Conservation (phyloP, 2,329 filamentous ascomycete genomes). For the Ophiocordyceps robertsii region DNA sequence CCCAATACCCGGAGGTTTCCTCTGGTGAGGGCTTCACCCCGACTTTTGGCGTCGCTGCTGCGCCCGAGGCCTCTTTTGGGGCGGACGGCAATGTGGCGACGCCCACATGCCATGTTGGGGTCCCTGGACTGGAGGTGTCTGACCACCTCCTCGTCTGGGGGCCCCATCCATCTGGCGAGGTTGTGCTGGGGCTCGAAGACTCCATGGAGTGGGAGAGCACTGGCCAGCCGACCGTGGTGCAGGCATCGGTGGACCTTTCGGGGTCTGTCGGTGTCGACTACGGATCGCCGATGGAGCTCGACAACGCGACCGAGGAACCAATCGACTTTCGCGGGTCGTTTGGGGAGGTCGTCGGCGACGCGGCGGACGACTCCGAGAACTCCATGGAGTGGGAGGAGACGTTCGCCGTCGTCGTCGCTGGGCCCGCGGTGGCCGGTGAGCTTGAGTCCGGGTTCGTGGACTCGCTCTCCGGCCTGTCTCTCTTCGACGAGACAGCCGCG, state of each 20-base stretch:
- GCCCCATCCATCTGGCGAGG: neutral
- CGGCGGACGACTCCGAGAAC: neutral
- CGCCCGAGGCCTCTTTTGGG: neutral
- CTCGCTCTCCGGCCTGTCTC: neutral
- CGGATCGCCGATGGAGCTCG: conserved; percentile 1
- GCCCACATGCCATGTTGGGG: neutral
- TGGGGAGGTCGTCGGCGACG: neutral
- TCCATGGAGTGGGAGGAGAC: neutral
- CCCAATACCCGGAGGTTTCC: neutral
- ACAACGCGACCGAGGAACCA: neutral
- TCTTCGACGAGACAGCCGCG: neutral
- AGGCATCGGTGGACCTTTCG: neutral
- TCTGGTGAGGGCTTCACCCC: neutral
- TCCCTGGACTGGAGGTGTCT: neutral
- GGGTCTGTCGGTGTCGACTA: neutral
- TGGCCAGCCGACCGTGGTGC: neutral
- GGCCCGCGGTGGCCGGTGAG: neutral
- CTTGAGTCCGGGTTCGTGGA: neutral
- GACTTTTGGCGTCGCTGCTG: neutral
- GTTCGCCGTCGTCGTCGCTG: neutral
- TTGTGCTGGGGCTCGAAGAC: conserved; percentile 2
- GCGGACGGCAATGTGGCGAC: neutral
- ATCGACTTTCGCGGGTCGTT: neutral
- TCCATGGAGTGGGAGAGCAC: neutral
- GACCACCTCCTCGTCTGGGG: neutral